A percentile compares a stretch with the other conserved stretches of the same genome.
Evolutionary conservation across 2,329 filamentous ascomycete genomes (phyloP).

Genomic region (Mycosphaerella sp.): DNA sequence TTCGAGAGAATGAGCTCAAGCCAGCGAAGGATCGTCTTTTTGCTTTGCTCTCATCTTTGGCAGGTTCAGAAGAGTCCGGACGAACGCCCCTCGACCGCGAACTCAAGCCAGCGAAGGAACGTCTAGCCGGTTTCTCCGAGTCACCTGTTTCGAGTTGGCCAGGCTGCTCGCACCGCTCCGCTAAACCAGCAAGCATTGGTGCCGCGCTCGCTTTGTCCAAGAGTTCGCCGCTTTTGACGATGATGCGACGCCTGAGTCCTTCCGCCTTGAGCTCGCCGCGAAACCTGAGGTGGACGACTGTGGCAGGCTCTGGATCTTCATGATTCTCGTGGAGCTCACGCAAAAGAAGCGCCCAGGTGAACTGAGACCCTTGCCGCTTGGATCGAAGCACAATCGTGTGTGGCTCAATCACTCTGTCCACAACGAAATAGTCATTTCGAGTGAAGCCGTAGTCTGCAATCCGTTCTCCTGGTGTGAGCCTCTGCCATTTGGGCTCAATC

Average conservation of each 20-base stretch:
- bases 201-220: slow-evolving; percentile 18
- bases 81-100: background rate
- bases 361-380: slow-evolving; percentile 18
- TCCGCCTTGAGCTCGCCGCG: slow-evolving; percentile 20
- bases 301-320: slow-evolving; percentile 4
- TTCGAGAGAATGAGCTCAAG: slow-evolving; percentile 3
- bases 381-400: slow-evolving; percentile 14
- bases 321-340: slow-evolving; percentile 15
- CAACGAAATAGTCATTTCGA: slow-evolving; percentile 20
- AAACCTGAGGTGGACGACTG: slow-evolving; percentile 22
- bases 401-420: slow-evolving; percentile 13
- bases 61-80: background rate
- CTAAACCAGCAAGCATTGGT: slow-evolving; percentile 21
- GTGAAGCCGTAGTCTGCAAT: slow-evolving; percentile 22
- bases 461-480: slow-evolving; percentile 16
- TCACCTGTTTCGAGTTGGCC: slow-evolving; percentile 5
- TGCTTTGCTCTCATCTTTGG: background rate
- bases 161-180: slow-evolving; percentile 17
- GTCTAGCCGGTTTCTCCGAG: slow-evolving; percentile 5
- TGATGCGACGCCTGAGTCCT: slow-evolving; percentile 14
- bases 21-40: slow-evolving; percentile 3
- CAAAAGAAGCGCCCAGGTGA: slow-evolving; percentile 20
- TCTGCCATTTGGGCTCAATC: slow-evolving; percentile 18
- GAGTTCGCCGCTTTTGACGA: slow-evolving; percentile 17
- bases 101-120: slow-evolving; percentile 1